phyloP scores from a whole-genome alignment of 2,329 filamentous ascomycete species.

The Aciculosporium take region DNA sequence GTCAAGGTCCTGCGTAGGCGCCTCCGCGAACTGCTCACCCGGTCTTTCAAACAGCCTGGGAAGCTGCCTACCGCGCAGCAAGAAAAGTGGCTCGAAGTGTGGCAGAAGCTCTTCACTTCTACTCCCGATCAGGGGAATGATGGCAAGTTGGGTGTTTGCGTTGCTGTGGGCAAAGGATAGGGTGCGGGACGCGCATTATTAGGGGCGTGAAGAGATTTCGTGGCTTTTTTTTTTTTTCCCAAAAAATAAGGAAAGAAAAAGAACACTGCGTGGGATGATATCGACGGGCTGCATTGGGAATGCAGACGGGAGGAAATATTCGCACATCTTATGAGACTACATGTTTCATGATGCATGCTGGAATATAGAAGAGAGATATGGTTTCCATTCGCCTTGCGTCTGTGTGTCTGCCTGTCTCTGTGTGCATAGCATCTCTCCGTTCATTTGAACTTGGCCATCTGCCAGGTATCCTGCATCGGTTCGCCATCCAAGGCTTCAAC shows the following conservation, averaged over 20 bases:
- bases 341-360: no score
- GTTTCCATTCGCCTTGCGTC: no score
- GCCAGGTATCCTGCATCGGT: no score
- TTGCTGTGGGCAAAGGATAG: slow-evolving; percentile 17
- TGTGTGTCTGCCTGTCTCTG: no score
- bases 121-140: slow-evolving; percentile 30
- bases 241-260: not conserved
- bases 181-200: slow-evolving; percentile 1
- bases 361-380: no score
- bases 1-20: slow-evolving; percentile 65
- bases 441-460: no score
- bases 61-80: slow-evolving; percentile 51
- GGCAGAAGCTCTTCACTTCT: slow-evolving; percentile 54
- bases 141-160: slow-evolving; percentile 14
- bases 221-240: not conserved
- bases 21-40: slow-evolving; percentile 60
- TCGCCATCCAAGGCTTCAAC: no score
- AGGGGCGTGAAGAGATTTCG: not conserved
- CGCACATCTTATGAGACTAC: no score
- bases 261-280: no score
- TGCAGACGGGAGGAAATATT: no score
- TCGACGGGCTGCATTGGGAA: no score
- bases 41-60: slow-evolving; percentile 54
- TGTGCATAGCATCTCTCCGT: no score
- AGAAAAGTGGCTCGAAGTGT: slow-evolving; percentile 59